phyloP scores from a whole-genome alignment of 495 filamentous ascomycete genomes.

The Xylaria venustula region DNA sequence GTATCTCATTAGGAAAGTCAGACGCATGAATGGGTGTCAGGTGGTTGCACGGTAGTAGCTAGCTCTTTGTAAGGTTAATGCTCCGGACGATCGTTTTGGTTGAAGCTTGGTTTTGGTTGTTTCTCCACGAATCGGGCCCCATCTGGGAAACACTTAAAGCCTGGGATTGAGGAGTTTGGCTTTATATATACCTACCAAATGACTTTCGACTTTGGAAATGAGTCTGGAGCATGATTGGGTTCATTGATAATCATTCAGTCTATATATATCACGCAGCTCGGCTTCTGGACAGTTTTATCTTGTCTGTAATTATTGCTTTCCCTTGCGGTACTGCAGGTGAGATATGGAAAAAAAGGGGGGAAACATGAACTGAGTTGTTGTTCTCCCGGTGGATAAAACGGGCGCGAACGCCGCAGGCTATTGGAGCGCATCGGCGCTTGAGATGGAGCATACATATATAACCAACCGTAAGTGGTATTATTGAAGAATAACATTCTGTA shows the following conservation, averaged over 20 bases:
- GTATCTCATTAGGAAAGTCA: too few relatives aligned
- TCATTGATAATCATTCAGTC: too few relatives aligned
- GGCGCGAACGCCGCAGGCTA: neutral
- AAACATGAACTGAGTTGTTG: neutral
- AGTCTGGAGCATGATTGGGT: too few relatives aligned
- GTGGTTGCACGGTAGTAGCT: too few relatives aligned
- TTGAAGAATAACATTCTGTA: neutral
- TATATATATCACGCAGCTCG: too few relatives aligned
- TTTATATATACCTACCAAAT: too few relatives aligned
- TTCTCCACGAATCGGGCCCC: slow-evolving; percentile 14
- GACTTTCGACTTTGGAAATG: too few relatives aligned
- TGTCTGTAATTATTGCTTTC: too few relatives aligned
- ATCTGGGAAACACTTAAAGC: neutral
- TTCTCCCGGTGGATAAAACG: neutral
- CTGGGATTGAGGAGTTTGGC: neutral
- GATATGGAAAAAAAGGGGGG: neutral
- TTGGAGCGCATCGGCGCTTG: slow-evolving; percentile 6
- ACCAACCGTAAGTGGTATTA: neutral
- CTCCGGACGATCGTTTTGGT: neutral
- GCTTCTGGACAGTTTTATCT: too few relatives aligned
- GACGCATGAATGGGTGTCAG: too few relatives aligned
- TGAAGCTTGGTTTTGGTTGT: neutral
- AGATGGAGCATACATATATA: neutral
- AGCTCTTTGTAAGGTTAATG: neutral
- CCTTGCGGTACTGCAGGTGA: neutral